Conservation (phyloP, 306 rosid species). For the Herpetospermum pedunculosum region DNA sequence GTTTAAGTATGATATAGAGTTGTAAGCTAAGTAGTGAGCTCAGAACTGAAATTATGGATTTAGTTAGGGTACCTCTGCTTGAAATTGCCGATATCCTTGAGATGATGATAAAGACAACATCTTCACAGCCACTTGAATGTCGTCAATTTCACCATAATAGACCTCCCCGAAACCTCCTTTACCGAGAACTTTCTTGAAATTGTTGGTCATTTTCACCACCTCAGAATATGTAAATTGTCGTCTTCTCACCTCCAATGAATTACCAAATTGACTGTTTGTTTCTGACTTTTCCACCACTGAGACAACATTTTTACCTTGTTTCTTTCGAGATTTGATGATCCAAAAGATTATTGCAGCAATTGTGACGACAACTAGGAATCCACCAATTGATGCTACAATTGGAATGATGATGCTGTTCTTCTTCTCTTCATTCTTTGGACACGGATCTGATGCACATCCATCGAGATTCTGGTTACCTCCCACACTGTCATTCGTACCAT, state of each 20-base stretch:
- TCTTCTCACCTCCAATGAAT: conserved; percentile 17
- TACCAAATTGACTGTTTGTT: background rate
- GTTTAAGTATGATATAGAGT: background rate
- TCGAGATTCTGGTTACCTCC: conserved; percentile 21
- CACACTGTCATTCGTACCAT: conserved; percentile 15
- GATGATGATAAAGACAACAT: conserved; percentile 23
- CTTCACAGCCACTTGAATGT: conserved; percentile 47
- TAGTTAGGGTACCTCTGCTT: conserved; percentile 31
- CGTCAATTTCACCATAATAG: conserved; percentile 28
- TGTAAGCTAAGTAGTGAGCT: background rate
- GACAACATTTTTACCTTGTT: background rate
- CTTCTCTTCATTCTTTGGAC: conserved; percentile 12
- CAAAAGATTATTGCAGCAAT: background rate
- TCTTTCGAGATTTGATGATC: conserved; percentile 7
- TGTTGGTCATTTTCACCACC: conserved; percentile 23
- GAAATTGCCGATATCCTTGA: conserved; percentile 28
- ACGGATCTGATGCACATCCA: conserved; percentile 25
- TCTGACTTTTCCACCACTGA: background rate
- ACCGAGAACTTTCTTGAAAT: conserved; percentile 34
- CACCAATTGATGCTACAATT: conserved; percentile 7
- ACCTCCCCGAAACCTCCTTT: conserved; percentile 52
- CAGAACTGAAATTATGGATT: background rate
- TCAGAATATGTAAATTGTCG: conserved; percentile 29
- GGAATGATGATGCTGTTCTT: conserved; percentile 6
- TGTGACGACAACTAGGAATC: background rate